Base-by-base conservation (phyloP, 2,329 filamentous ascomycete genomes). In the Verruconis gallopava region DNA sequence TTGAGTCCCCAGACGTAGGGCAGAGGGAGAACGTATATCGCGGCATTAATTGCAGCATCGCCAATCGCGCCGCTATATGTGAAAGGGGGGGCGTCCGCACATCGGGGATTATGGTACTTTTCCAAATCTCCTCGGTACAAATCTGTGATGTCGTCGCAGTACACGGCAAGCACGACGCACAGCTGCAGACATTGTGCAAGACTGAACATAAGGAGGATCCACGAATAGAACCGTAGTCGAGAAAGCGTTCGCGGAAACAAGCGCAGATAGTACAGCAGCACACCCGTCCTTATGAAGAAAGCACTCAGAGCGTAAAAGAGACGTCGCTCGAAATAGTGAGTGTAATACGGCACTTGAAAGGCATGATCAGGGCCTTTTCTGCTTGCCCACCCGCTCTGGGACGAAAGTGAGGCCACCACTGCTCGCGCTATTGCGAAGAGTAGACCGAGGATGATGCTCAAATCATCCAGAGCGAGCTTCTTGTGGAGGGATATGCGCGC, bases 41-140 rank as follows among this genome's bases (percentile, higher is more conserved):
- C 3, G 14, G 20, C 20, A 41, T 44, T 37, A 17, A 44, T 32
- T 14, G 28, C 42, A 6, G 42, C 42, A 18, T 44, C 42, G 21
- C 32, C 42, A 33, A 44, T 39, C 4, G 42, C 42, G 5, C 42
- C 42, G 12, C 33, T 42, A 20, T 44, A 44, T 12, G 42, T 44
- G 28, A 44, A 44, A n/a, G n/a, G 22, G 21, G 21, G 35, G 4
- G 42, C 42, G 17, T 44, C 18, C 3, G 32, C 22, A 22, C 42
- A 44, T 4, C 37, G 20, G 4, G 42, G 42, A 34, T 44, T 44
- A 17, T 25, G 17, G 18, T 44, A 44, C 4, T 22, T 20, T 13
- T 20, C 21, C n/a, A 44, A 17, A 18, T 30, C 14, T n/a, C 37
- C 37, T 4, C 22, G 36, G 20, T 44, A 44, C 13, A 44, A 14